Evolutionary conservation across 306 rosid species (phyloP).

Genomic region (Elaeagnus macrophylla): DNA sequence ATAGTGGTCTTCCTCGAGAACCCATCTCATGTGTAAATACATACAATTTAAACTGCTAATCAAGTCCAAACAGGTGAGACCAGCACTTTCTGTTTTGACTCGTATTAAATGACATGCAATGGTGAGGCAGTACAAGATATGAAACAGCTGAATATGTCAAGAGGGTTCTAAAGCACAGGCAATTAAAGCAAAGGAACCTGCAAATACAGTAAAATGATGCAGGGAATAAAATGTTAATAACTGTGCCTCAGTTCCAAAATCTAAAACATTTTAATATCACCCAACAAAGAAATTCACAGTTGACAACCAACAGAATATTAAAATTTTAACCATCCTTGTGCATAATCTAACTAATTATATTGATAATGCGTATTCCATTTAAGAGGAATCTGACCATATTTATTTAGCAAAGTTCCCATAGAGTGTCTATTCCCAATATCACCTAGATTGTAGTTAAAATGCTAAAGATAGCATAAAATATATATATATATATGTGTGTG

Average conservation of each 20-base stretch:
- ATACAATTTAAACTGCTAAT: slow-evolving; percentile 39
- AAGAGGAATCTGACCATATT: too few species aligned
- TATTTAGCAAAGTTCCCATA: too few species aligned
- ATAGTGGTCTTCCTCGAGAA: slow-evolving; percentile 76
- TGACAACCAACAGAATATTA: too few species aligned
- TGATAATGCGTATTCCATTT: too few species aligned
- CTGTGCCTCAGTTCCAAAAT: background rate
- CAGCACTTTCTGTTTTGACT: slow-evolving; percentile 21
- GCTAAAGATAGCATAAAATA: background rate
- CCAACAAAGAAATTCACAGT: too few species aligned
- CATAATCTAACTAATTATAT: too few species aligned
- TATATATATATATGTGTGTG: too few species aligned
- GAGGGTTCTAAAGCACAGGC: background rate
- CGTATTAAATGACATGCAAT: slow-evolving; percentile 43
- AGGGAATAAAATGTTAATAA: background rate
- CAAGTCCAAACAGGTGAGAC: slow-evolving; percentile 9
- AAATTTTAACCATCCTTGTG: too few species aligned
- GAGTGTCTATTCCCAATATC: too few species aligned
- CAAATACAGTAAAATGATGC: background rate
- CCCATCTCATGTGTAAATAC: slow-evolving; percentile 90
- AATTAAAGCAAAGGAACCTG: slow-evolving; percentile 2
- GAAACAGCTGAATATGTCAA: background rate
- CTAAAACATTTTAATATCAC: background rate
- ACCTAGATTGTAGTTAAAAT: background rate
- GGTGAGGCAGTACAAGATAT: slow-evolving; percentile 6